Evolutionary conservation across 1,284 basidiomycete species (phyloP), one percentile per base, ranked within the genome.

Genomic region (Heterobasidion parviporum): DNA sequence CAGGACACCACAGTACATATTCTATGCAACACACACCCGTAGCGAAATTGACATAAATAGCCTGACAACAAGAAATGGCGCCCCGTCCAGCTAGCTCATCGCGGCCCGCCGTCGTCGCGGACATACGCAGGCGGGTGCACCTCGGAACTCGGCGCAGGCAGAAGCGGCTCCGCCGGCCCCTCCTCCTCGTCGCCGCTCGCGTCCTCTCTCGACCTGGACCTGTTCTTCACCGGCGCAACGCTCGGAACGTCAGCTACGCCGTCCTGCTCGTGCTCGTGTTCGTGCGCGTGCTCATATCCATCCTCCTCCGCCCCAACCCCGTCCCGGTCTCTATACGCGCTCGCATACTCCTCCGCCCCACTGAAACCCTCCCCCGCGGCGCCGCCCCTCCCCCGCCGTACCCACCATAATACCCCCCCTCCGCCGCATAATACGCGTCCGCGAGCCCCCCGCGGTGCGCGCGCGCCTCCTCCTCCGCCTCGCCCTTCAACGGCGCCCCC

Each of bases 191-290:
- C 38, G n/a, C 38, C 6, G 38, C 38, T 41, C 10, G 38, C 10
- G 38, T 8, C 38, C 38, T n/a, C 38, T 41, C n/a, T 41, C 38
- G 4, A 41, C 38, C 38, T n/a, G 4, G 38, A 41, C 38, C n/a
- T 41, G 2, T 0, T 41, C 38, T 41, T 41, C 38, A 1, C 12
- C 38, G 38, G 38, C 38, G 3, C 10, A 41, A 41, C 38, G 12
- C 10, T n/a, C 10, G 38, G 38, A 41, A 54, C 48, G 50, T 60
- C 60, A 36, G 54, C 35, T 16, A 18, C 32, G 16, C 46, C 34
- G 20, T 58, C 59, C 33, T 44, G 45, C 33, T 15, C 26, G 26
- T 26, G 26, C 26, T 26, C 26, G 26, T 3, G 26, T 26, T 3
- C 26, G 5, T 26, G 3, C n/a, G n/a, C n/a, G n/a, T n/a, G n/a